Conservation (phyloP, 2,329 filamentous ascomycete species). For the Aspergillus pseudotamarii region DNA sequence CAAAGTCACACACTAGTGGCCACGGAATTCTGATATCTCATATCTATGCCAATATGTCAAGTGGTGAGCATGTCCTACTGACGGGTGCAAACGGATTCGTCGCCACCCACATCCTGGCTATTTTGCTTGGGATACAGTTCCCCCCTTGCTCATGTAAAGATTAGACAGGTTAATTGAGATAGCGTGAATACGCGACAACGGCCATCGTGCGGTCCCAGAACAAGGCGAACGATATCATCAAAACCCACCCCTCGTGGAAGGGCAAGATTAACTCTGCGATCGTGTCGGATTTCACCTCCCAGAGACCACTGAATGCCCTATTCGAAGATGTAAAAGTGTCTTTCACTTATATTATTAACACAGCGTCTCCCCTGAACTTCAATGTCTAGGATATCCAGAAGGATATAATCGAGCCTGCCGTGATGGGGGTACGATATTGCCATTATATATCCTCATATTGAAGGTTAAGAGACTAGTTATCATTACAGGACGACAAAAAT, state of each 20-base stretch:
- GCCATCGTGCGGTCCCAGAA: slow-evolving; percentile 17
- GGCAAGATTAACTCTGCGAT: slow-evolving; percentile 50
- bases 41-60: too few relatives aligned
- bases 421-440: slow-evolving; percentile 36
- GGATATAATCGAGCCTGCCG: slow-evolving; percentile 61
- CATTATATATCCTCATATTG: too few relatives aligned
- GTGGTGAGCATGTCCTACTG: slow-evolving; percentile 9
- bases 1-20: too few relatives aligned
- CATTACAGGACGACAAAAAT: slow-evolving; percentile 30
- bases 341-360: slow-evolving; percentile 62
- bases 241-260: slow-evolving; percentile 49
- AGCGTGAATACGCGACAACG: slow-evolving; percentile 11
- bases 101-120: slow-evolving; percentile 19
- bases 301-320: slow-evolving; percentile 38
- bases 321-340: slow-evolving; percentile 16
- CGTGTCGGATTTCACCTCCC: slow-evolving; percentile 32
- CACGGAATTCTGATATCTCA: too few relatives aligned
- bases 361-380: slow-evolving; percentile 63
- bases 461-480: too few relatives aligned
- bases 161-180: too few relatives aligned
- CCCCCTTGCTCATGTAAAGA: too few relatives aligned
- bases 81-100: slow-evolving; percentile 22
- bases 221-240: slow-evolving; percentile 47
- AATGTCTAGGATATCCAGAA: slow-evolving; percentile 32
- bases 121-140: slow-evolving; percentile 51